Evolutionary conservation across 192 early-diverging fungal species (phyloP), one percentile per base, ranked within the genome.

Genomic region (Linnemannia elongata): DNA sequence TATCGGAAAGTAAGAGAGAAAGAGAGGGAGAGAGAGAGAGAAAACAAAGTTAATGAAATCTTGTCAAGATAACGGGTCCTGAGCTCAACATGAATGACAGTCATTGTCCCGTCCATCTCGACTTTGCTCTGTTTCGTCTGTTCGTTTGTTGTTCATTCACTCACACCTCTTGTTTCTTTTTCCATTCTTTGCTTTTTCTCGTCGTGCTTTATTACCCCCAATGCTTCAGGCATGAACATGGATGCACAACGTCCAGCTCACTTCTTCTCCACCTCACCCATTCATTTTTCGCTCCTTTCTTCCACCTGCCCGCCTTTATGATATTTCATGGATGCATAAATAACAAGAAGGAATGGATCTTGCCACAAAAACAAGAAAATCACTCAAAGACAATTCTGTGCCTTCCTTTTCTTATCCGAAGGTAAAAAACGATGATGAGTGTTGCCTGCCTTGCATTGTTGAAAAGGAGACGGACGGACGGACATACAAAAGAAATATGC

Each of bases 1-100:
- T 33, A 33, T 54, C 30, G 70, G 10, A 38, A 45, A 24, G 3
- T 42, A 47, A 38, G 71, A 39, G 57, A 74, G 45, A 38, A 24
- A 47, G 44, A 57, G 39, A 49, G 36, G 24, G 57, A 78, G 54
- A 66, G 30, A 79, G 13, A 72, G 39, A 36, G 24, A 72, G n/a
- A 4, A 72, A 72, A 72, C 41, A 72, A 72, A 39, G 70, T 72
- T 72, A 72, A 72, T 72, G 20, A 38, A 38, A 72, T 71, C 41
- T 39, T 22, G 38, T 39, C 69, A n/a, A 20, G 36, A 42, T 69
- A 69, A 69, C 35, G 30, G n/a, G 30, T 52, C 49, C 49, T 52
- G 49, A 52, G 49, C 57, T 30, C 10, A 33, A 63, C 27, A n/a
- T 5, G n/a, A 27, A 57, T 27, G n/a, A 60, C 55, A 9, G 0